Evolutionary conservation across 768 basidiomycete genomes (phyloP).

Genomic region (Gelatoporia subvermispora): DNA sequence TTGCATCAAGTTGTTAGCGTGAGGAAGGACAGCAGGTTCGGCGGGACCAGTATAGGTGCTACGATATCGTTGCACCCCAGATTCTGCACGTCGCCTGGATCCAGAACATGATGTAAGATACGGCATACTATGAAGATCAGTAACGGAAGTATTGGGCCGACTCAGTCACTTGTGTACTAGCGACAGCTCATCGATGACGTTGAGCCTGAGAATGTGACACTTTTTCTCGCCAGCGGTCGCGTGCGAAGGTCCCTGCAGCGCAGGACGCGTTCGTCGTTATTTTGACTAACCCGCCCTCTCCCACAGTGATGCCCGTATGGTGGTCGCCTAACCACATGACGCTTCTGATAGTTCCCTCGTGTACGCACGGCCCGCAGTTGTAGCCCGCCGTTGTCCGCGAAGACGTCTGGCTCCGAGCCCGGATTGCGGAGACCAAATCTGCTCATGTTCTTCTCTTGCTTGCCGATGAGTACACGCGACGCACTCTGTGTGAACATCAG

Average conservation of each 20-base stretch:
- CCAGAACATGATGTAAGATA: no score
- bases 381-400: constrained; percentile 54
- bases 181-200: constrained; percentile 93
- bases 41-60: no score
- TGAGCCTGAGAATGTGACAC: constrained; percentile 66
- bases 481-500: no score
- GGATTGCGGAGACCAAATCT: constrained; percentile 87
- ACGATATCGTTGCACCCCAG: no score
- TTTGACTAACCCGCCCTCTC: constrained; percentile 91
- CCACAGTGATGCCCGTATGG: constrained; percentile 82
- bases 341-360: constrained; percentile 88
- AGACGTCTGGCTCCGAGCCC: constrained; percentile 82
- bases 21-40: no score
- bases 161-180: no score
- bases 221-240: constrained; percentile 62
- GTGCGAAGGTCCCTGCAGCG: constrained; percentile 97
- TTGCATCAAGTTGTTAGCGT: no score
- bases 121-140: no score
- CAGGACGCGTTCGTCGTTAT: constrained; percentile 37
- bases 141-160: no score
- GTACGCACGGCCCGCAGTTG: constrained; percentile 61
- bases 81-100: no score
- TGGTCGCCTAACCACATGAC: constrained; percentile 91
- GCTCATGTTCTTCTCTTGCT: constrained; percentile 95
- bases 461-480: constrained; percentile 78